Evolutionary conservation across 2,329 filamentous ascomycete species (phyloP).

Genomic region (Alternaria consortialis): DNA sequence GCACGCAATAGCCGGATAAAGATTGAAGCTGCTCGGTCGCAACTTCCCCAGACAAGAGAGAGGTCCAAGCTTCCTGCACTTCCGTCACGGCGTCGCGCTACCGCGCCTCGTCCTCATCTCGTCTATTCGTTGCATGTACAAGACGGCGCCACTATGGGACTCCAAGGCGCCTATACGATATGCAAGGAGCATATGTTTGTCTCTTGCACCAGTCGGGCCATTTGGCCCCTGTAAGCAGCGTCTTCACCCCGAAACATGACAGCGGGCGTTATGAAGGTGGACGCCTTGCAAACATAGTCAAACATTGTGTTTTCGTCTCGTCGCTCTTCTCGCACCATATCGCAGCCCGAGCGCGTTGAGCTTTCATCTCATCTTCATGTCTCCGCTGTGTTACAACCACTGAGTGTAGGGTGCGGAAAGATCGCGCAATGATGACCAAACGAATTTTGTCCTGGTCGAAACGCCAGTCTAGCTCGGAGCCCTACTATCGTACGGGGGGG

Average conservation of each 20-base stretch:
- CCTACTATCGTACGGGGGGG: slow-evolving; percentile 50
- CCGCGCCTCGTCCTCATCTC: slow-evolving; percentile 7
- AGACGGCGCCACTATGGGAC: slow-evolving; percentile 4
- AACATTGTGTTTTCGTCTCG: slow-evolving; percentile 1
- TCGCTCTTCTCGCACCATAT: slow-evolving; percentile 1
- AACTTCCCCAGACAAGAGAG: slow-evolving; percentile 15
- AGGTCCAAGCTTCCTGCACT: slow-evolving; percentile 18
- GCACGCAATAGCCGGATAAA: neutral
- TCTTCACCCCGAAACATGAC: slow-evolving; percentile 22
- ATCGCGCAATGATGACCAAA: slow-evolving; percentile 50
- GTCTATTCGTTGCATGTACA: slow-evolving; percentile 18
- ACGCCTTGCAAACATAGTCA: slow-evolving; percentile 17
- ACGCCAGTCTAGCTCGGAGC: slow-evolving; percentile 47
- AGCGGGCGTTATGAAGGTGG: slow-evolving; percentile 16
- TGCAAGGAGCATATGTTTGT: slow-evolving; percentile 1
- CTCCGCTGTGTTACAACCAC: neutral
- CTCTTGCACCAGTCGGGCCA: slow-evolving; percentile 16
- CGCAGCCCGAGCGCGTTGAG: neutral
- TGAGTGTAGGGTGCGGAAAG: slow-evolving; percentile 7
- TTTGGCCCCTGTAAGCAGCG: slow-evolving; percentile 21
- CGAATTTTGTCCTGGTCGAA: slow-evolving; percentile 58
- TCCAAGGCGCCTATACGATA: slow-evolving; percentile 14
- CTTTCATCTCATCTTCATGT: slow-evolving; percentile 14
- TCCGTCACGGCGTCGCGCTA: slow-evolving; percentile 13
- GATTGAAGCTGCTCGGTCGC: slow-evolving; percentile 11